phyloP scores from a whole-genome alignment of 805 yeast species.

The Cyberlindnera meyerae region DNA sequence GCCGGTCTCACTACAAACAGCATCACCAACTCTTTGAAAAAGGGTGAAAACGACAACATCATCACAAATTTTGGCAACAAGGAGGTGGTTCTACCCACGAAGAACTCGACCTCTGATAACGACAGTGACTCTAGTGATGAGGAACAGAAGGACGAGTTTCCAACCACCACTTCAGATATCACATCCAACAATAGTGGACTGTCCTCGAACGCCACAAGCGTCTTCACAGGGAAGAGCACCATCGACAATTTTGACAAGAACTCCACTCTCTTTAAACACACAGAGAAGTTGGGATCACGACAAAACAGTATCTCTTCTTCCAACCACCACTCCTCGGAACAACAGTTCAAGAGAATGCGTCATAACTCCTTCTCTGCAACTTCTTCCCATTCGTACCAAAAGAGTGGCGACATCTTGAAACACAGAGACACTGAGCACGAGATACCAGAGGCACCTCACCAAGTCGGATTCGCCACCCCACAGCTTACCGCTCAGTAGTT shows the following conservation, averaged over 20 bases:
- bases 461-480: conserved; percentile 80
- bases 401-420: conserved; percentile 5
- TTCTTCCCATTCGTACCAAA: conserved; percentile 33
- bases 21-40: conserved; percentile 32
- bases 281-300: conserved; percentile 17
- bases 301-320: conserved; percentile 4
- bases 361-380: conserved; percentile 43
- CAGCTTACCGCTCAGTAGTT: conserved; percentile 53
- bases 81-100: conserved; percentile 34
- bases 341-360: conserved; percentile 28
- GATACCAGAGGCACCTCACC: conserved; percentile 49
- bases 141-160: too few species aligned
- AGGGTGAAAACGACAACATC: conserved; percentile 31
- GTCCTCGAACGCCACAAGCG: conserved; percentile 3
- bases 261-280: conserved; percentile 27
- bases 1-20: conserved; percentile 39
- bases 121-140: conserved; percentile 5
- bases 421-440: conserved; percentile 3
- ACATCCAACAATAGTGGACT: conserved; percentile 1
- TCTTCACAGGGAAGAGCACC: conserved; percentile 11
- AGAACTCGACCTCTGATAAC: conserved; percentile 11
- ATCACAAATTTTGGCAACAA: conserved; percentile 36
- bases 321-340: conserved; percentile 5
- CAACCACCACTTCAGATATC: conserved; percentile 1
- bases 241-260: conserved; percentile 16